These are phyloP conservation scores for Aspergillus pseudonomiae DNA, from an alignment of 2,329 filamentous ascomycete genomes.

Conservation along the genomic window DNA sequence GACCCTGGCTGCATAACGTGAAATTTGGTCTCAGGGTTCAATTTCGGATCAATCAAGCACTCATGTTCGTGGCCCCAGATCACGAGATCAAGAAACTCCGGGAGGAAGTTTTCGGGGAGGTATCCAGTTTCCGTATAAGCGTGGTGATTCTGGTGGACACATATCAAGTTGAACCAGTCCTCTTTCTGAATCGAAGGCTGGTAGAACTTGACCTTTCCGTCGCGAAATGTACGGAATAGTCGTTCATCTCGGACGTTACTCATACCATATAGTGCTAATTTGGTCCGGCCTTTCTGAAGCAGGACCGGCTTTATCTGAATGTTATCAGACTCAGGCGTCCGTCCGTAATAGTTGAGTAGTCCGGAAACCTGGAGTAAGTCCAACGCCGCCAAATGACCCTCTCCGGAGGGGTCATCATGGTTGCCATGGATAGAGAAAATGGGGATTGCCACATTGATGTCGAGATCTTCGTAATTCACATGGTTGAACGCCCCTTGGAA, in stretches of 20 bases:
- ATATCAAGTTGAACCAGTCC: constrained; percentile 96
- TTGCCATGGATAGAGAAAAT: constrained; percentile 99
- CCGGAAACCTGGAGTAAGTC: constrained; percentile 90
- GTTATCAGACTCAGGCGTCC: constrained; percentile 88
- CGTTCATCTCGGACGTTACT: constrained; percentile 96
- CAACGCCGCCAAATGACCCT: constrained; percentile 86
- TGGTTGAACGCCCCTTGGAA: constrained; percentile 89
- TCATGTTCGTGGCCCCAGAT: constrained; percentile 99
- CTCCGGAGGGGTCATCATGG: constrained; percentile 96
- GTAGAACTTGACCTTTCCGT: constrained; percentile 93
- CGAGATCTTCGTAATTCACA: constrained; percentile 96
- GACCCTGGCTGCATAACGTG: constrained; percentile 97
- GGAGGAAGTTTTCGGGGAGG: constrained; percentile 88
- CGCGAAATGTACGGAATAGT: constrained; percentile 88
- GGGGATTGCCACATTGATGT: constrained; percentile 95
- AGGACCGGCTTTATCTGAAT: constrained; percentile 90
- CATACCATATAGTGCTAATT: constrained; percentile 88
- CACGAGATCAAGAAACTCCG: constrained; percentile 86
- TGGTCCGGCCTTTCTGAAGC: constrained; percentile 89
- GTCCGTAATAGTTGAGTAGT: constrained; percentile 92
- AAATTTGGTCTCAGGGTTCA: constrained; percentile 87
- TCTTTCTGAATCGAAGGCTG: constrained; percentile 75
- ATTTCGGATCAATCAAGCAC: constrained; percentile 80
- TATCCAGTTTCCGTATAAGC: constrained; percentile 92
- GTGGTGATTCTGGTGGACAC: constrained; percentile 94